These are phyloP conservation scores for Monosporascus sp. DNA, from an alignment of 2,329 filamentous ascomycete genomes.

Conservation along the genomic window DNA sequence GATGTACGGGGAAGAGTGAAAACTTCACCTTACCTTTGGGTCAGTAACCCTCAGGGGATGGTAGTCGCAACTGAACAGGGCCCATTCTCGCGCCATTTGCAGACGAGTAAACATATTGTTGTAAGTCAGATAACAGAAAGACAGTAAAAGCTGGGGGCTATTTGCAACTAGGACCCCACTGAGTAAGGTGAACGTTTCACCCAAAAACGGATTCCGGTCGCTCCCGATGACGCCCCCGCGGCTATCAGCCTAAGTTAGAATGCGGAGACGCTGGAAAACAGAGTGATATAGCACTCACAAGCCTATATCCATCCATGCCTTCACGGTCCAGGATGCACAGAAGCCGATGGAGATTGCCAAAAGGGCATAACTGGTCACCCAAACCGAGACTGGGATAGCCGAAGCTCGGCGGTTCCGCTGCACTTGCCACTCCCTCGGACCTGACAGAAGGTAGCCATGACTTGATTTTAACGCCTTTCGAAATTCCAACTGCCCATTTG, in stretches of 20 bases:
- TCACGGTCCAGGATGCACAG: constrained; percentile 1
- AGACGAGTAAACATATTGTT: constrained; percentile 40
- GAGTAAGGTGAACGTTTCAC: constrained; percentile 1
- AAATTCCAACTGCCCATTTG: constrained; percentile 9
- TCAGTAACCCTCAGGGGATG: constrained; percentile 31
- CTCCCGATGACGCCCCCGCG: not conserved
- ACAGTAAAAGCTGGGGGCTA: constrained; percentile 34
- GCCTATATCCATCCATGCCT: not conserved
- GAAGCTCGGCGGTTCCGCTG: constrained; percentile 3
- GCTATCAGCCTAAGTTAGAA: not conserved
- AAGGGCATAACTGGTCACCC: constrained; percentile 13
- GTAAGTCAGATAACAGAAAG: constrained; percentile 34
- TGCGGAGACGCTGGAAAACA: not conserved
- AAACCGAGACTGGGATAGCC: constrained; percentile 9
- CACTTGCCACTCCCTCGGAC: constrained; percentile 8
- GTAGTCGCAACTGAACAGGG: constrained; percentile 23
- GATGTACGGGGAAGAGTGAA: not conserved
- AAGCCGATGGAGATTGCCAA: constrained; percentile 8
- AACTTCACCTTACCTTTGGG: constrained; percentile 12
- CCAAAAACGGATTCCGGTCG: not conserved
- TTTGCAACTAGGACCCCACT: constrained; percentile 26
- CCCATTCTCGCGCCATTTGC: constrained; percentile 37
- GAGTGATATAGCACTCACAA: not conserved
- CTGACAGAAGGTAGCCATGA: not conserved
- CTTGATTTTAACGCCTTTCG: constrained; percentile 1